Conservation (phyloP, 2,329 filamentous ascomycete genomes). For the Alternaria longipes region DNA sequence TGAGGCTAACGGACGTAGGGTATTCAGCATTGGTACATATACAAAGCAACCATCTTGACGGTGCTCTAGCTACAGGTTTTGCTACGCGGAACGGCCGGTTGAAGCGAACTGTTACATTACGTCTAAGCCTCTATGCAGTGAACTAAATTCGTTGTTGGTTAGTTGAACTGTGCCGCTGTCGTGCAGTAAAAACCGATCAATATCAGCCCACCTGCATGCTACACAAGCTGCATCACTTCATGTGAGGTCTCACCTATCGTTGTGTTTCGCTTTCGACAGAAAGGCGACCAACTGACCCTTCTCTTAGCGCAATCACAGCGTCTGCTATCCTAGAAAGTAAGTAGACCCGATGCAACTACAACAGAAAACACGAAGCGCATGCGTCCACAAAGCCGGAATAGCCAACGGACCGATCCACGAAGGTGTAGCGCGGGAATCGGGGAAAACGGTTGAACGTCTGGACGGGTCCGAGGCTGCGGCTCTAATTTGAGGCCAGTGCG, state of each 20-base stretch:
- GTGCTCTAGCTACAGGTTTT: neutral
- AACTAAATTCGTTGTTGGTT: conserved; percentile 11
- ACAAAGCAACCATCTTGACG: neutral
- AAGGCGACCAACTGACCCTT: neutral
- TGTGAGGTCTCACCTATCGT: neutral
- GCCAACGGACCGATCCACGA: conserved; percentile 7
- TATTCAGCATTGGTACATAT: conserved; percentile 15
- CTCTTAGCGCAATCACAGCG: neutral
- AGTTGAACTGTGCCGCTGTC: conserved; percentile 15
- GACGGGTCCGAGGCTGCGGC: conserved; percentile 1
- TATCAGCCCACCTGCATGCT: conserved; percentile 13
- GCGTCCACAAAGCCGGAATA: neutral
- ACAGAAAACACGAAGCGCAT: neutral
- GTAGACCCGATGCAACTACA: conserved; percentile 8
- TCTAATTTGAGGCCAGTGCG: neutral
- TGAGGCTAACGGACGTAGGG: conserved; percentile 1
- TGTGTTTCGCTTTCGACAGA: conserved; percentile 1
- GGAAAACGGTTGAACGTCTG: conserved; percentile 9
- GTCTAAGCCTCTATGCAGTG: neutral
- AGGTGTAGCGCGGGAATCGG: conserved; percentile 9
- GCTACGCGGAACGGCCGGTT: conserved; percentile 8
- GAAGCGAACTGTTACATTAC: neutral
- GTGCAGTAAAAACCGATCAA: conserved; percentile 14
- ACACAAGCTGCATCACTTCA: conserved; percentile 3
- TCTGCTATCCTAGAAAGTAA: conserved; percentile 10